Base-by-base conservation (phyloP, 2,329 filamentous ascomycete species). In the Aspergillus sp. region DNA sequence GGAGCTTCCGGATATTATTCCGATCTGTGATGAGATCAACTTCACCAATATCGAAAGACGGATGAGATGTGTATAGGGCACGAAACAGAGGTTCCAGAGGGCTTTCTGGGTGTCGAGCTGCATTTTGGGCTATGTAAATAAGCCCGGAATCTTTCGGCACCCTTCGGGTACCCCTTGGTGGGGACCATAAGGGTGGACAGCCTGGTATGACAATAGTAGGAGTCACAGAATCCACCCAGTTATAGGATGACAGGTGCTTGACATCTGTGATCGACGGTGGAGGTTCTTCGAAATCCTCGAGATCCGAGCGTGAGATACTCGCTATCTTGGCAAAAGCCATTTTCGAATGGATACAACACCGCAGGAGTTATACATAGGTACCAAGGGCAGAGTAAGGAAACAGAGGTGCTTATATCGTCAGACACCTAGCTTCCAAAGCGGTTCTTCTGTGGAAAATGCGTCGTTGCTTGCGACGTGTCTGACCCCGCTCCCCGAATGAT, bases 31-130 rank as follows among this genome's bases (percentile, higher is more conserved):
- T 65, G 10, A 81, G 51, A 56, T 79, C 72, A 44, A 75, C 55
- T 0, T 59, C 38, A 20, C 57, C 23, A 14, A 79, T 61, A 47
- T 78, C 66, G 45, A 60, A 63, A 0, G 63, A 62, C 10, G 77
- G 74, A 19, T 76, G 43, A 5, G 59, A 58, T 23, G 66, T 58
- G 54, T 70, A 75, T 4, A 80, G 53, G 0, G 76, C 67, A 36
- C 76, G 75, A 51, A 80, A 80, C 0, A 80, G 64, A 0, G 77
- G 75, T 54, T 80, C 77, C 4, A 81, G 62, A 0, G 77, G 78
- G 45, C 66, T 72, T 0, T 67, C 59, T 1, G 76, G 75, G 49
- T 74, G 66, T 34, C 75, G 74, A 41, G 72, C 74, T 3, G 74
- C 74, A 63, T 80, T 80, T 52, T 79, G 72, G 21, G 67, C 68